Evolutionary conservation across 106 monocot genomes (phyloP).

Genomic region (Ottelia alismoides): DNA sequence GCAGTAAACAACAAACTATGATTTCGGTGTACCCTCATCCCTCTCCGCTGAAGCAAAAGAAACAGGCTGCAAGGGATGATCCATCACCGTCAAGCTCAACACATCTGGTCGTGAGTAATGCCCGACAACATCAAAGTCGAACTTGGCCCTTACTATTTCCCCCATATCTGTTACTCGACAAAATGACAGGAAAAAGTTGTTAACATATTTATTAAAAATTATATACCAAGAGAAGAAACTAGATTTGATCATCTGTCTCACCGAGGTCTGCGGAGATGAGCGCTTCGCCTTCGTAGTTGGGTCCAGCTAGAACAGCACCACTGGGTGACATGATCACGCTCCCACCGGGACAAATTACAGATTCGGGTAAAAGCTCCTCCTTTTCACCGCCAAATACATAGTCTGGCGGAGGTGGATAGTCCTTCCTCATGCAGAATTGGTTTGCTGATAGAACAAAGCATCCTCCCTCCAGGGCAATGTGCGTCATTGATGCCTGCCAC

Average conservation of each 20-base stretch:
- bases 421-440: slow-evolving; percentile 92
- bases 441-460: slow-evolving; percentile 41
- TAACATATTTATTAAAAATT: no score
- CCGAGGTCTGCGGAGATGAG: slow-evolving; percentile 79
- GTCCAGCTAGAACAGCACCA: slow-evolving; percentile 72
- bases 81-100: slow-evolving; percentile 64
- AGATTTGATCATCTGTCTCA: slow-evolving; percentile 6
- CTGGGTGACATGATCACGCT: slow-evolving; percentile 92
- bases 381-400: slow-evolving; percentile 55
- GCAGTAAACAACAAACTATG: no score
- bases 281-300: slow-evolving; percentile 88
- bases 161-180: slow-evolving; percentile 49
- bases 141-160: slow-evolving; percentile 85
- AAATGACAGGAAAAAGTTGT: no score
- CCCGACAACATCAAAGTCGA: slow-evolving; percentile 94
- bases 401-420: slow-evolving; percentile 86
- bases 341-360: slow-evolving; percentile 85
- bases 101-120: slow-evolving; percentile 93
- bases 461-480: slow-evolving; percentile 94
- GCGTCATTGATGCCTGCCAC: slow-evolving; percentile 96
- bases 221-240: no score
- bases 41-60: slow-evolving; percentile 21
- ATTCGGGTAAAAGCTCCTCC: slow-evolving; percentile 62
- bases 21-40: not conserved
- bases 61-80: slow-evolving; percentile 53